A percentile compares a stretch with the other conserved stretches of the same genome.
These are phyloP conservation scores for Skeletonema potamos DNA, from an alignment of 108 stramenopile species.

Conservation along the genomic window DNA sequence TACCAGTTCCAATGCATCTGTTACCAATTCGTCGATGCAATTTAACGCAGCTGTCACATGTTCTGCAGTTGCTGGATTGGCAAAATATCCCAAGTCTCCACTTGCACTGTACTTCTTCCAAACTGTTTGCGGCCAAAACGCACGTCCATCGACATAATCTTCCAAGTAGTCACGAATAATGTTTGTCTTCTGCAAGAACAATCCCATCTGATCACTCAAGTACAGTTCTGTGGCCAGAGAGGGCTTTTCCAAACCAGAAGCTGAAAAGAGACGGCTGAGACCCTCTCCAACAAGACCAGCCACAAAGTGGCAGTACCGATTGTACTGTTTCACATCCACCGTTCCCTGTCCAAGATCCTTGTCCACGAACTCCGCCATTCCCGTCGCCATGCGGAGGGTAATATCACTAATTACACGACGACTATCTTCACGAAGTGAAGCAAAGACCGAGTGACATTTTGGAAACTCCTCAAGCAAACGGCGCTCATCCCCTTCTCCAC, in stretches of 20 bases:
- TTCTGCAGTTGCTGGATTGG: constrained; percentile 58
- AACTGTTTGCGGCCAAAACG: constrained; percentile 97
- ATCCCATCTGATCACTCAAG: constrained; percentile 96
- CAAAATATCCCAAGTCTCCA: constrained; percentile 88
- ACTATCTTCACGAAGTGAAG: constrained; percentile 55
- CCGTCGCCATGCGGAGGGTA: constrained; percentile 94
- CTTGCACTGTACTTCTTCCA: constrained; percentile 88
- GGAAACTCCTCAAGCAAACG: constrained; percentile 90
- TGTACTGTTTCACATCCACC: constrained; percentile 83
- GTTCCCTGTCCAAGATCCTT: constrained; percentile 99
- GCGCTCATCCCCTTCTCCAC: constrained; percentile 95
- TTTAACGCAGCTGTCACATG: constrained; percentile 53
- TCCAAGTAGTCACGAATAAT: constrained; percentile 99
- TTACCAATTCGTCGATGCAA: constrained; percentile 95
- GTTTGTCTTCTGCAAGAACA: constrained; percentile 99
- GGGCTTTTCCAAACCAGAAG: constrained; percentile 73
- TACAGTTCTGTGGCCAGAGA: constrained; percentile 64
- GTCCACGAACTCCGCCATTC: constrained; percentile 97
- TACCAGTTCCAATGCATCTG: constrained; percentile 94
- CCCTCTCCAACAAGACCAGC: constrained; percentile 99
- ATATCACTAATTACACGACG: constrained; percentile 92
- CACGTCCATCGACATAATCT: constrained; percentile 98
- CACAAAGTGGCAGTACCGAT: constrained; percentile 98
- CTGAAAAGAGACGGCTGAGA: constrained; percentile 92
- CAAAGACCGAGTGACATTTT: constrained; percentile 85